Percentiles rank a stretch among this genome's conserved stretches.
These are phyloP conservation scores for Ustilago bromivora DNA, from an alignment of 1,284 basidiomycete species.

Conservation along the genomic window DNA sequence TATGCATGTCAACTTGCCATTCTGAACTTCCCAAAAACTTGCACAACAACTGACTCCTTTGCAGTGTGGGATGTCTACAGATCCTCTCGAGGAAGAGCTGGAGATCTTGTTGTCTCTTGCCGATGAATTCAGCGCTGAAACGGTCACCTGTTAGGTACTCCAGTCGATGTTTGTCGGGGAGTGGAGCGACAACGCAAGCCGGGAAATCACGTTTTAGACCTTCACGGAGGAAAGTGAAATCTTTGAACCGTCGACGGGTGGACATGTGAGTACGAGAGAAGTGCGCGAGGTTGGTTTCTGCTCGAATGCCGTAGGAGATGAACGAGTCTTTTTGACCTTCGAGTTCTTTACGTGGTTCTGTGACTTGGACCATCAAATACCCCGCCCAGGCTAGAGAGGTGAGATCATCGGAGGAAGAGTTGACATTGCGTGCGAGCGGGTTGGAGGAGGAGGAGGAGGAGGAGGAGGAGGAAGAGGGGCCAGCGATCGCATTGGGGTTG, in stretches of 20 bases:
- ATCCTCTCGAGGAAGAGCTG: constrained; percentile 92
- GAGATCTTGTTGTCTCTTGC: constrained; percentile 86
- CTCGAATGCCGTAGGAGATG: constrained; percentile 91
- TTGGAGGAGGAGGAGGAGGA: constrained; percentile 14
- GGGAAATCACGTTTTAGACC: constrained; percentile 92
- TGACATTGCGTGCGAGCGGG: constrained; percentile 24
- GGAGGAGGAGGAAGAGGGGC: constrained; percentile 23
- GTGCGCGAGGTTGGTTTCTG: constrained; percentile 85
- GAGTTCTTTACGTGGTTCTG: constrained; percentile 93
- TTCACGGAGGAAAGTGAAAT: constrained; percentile 93
- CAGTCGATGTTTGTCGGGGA: constrained; percentile 96
- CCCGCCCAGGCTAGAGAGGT: constrained; percentile 58
- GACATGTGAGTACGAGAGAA: constrained; percentile 76
- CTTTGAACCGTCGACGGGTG: constrained; percentile 89
- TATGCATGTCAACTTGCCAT: constrained; percentile 76
- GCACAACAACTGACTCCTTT: constrained; percentile 86
- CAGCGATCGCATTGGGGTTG: constrained; percentile 28
- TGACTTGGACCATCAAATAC: constrained; percentile 76
- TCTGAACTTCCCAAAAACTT: constrained; percentile 96
- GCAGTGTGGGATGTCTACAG: constrained; percentile 91
- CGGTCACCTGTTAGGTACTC: constrained; percentile 93
- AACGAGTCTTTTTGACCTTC: constrained; percentile 91
- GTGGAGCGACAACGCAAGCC: constrained; percentile 92
- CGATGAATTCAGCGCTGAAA: constrained; percentile 96
- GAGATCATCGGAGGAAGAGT: constrained; percentile 28